These are phyloP conservation scores for Trypanosoma boissoni DNA, from an alignment of 208 protist species.

Conservation along the genomic window DNA sequence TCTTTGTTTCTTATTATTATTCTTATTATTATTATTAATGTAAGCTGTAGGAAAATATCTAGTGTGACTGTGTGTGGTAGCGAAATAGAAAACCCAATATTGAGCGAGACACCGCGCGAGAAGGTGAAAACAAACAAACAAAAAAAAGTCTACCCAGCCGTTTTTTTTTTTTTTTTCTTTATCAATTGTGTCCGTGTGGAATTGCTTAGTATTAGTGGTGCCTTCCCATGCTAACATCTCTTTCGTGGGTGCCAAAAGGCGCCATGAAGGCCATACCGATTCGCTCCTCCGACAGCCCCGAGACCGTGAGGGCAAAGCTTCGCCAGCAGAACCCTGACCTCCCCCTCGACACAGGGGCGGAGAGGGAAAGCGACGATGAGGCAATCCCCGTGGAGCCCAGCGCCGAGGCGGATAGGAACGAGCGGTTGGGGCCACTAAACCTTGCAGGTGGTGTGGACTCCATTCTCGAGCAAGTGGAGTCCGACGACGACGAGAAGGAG, in stretches of 20 bases:
- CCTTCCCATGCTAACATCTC: constrained; percentile 72
- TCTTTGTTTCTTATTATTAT: constrained; percentile 11
- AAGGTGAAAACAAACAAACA: neutral
- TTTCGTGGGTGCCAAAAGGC: constrained; percentile 83
- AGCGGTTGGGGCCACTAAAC: constrained; percentile 50
- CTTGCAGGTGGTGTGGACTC: constrained; percentile 67
- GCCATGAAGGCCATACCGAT: constrained; percentile 80
- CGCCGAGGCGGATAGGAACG: constrained; percentile 37
- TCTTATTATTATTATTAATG: too few relatives aligned
- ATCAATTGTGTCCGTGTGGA: too few relatives aligned
- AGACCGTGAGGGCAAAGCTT: constrained; percentile 69
- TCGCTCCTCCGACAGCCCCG: constrained; percentile 70
- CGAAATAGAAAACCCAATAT: too few relatives aligned
- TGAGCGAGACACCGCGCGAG: neutral
- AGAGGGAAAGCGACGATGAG: constrained; percentile 12
- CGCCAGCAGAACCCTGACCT: constrained; percentile 61
- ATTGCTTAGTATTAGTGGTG: too few relatives aligned
- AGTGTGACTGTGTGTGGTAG: too few relatives aligned
- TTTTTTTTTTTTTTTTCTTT: too few relatives aligned
- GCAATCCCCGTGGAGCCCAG: constrained; percentile 35
- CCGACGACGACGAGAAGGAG: constrained; percentile 87
- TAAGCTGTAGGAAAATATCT: too few relatives aligned
- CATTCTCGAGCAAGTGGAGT: constrained; percentile 77
- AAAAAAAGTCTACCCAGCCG: too few relatives aligned
- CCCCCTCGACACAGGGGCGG: constrained; percentile 9